Conservation (phyloP, 1,284 basidiomycete genomes). For the Cutaneotrichosporon spelunceum region DNA sequence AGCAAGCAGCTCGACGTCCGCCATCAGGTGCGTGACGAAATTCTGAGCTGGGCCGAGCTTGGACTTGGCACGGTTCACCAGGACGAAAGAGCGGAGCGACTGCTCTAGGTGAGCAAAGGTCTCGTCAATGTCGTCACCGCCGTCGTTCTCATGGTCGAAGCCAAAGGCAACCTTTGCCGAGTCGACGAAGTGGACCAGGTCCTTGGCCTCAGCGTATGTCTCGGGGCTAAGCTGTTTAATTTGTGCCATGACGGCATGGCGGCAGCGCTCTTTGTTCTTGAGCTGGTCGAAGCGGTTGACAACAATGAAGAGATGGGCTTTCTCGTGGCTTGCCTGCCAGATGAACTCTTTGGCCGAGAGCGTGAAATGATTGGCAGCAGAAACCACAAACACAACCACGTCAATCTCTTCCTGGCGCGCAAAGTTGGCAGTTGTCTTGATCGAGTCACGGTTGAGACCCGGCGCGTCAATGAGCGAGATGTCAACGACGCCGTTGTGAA, state of each 20-base stretch:
- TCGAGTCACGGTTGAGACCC: conserved; percentile 90
- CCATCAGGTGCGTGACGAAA: conserved; percentile 82
- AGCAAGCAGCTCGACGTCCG: conserved; percentile 83
- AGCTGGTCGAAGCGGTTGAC: conserved; percentile 97
- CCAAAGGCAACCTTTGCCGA: conserved; percentile 58
- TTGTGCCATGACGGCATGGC: conserved; percentile 84
- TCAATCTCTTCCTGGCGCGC: conserved; percentile 97
- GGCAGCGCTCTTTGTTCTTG: conserved; percentile 91
- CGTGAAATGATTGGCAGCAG: conserved; percentile 98
- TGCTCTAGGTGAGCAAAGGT: conserved; percentile 85
- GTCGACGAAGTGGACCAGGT: conserved; percentile 98
- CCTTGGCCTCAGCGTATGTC: conserved; percentile 85
- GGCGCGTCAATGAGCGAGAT: conserved; percentile 99
- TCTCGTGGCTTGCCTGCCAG: conserved; percentile 88
- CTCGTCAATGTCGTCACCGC: conserved; percentile 56
- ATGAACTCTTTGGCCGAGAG: conserved; percentile 94
- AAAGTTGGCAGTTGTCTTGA: conserved; percentile 95
- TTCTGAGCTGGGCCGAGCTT: conserved; percentile 95
- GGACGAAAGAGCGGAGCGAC: conserved; percentile 89
- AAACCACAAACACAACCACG: conserved; percentile 97
- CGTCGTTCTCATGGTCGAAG: conserved; percentile 36
- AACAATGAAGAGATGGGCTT: conserved; percentile 97
- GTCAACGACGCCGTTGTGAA: conserved; percentile 94
- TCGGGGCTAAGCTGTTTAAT: conserved; percentile 87
- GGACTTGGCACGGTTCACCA: conserved; percentile 89